Evolutionary conservation across 2,329 filamentous ascomycete genomes (phyloP).

Genomic region (Seiridium cupressi): DNA sequence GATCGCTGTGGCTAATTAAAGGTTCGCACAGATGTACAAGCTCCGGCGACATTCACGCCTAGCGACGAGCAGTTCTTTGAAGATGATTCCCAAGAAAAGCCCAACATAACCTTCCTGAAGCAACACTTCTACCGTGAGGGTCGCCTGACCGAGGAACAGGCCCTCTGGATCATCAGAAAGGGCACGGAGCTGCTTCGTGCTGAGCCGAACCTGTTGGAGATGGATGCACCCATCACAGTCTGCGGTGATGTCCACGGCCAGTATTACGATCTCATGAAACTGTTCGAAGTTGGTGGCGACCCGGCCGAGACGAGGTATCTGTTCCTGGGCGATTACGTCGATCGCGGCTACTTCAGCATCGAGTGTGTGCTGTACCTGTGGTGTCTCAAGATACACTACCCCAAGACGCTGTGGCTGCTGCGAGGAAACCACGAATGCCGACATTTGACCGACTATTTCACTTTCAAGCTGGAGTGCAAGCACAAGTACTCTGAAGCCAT

Average conservation of each 20-base stretch:
- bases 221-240: conserved; percentile 98
- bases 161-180: conserved; percentile 87
- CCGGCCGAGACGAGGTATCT: conserved; percentile 95
- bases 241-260: conserved; percentile 98
- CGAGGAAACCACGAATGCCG: conserved; percentile 98
- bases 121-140: conserved; percentile 98
- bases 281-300: conserved; percentile 97
- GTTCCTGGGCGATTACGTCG: conserved; percentile 96
- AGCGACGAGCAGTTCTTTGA: conserved; percentile 94
- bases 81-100: conserved; percentile 80
- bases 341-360: conserved; percentile 98
- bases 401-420: conserved; percentile 93
- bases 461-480: conserved; percentile 99
- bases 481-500: conserved; percentile 97
- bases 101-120: conserved; percentile 91
- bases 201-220: conserved; percentile 95
- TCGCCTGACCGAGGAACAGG: conserved; percentile 94
- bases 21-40: conserved; percentile 80
- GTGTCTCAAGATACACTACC: conserved; percentile 98
- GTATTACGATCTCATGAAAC: conserved; percentile 99
- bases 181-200: conserved; percentile 84
- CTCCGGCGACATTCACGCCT: conserved; percentile 88
- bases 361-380: conserved; percentile 98
- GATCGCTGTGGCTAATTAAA: neutral
- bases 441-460: conserved; percentile 99